Base-by-base conservation (phyloP, 257 asterid genomes). In the Rehmannia glutinosa region DNA sequence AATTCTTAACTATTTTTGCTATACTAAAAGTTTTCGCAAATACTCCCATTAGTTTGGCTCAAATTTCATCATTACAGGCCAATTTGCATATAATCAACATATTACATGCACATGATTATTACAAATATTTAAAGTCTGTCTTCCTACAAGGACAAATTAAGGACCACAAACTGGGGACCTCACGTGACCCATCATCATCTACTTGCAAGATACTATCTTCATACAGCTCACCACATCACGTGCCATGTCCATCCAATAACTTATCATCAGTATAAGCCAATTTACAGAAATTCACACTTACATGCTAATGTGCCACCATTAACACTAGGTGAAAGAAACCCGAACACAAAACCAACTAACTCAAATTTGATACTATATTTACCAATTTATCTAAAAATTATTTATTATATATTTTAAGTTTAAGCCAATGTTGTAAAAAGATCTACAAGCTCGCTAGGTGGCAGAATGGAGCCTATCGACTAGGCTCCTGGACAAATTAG, bases 81-180 rank as follows among this genome's bases (percentile, higher is more conserved):
- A 23, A 47, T 16, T 20, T 27, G 27, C 19, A 12, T 64, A 5
- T 41, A n/a, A 23, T 4, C 25, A 53, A 16, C 41, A 53, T 19
- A 43, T 9, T 62, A 21, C 6, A 15, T 47, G 36, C 35, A 16
- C 35, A 27, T 19, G 39, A 33, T 4, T 33, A 19, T 3, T 9
- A 58, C 10, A 41, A 32, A 25, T 54, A 16, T 59, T 50, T 6
- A 69, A 39, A 51, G 19, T 42, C 39, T 12, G 62, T 20, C 52
- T 21, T 49, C 56, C 4, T 17, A 75, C 19, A 57, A 41, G 66
- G n/a, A n/a, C n/a, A n/a, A n/a, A n/a, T n/a, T n/a, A 25, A 75
- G 81, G 82, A 81, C 80, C 85, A 72, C 78, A 8, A 19, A 69
- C 13, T 7, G 66, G 42, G 77, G 75, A 59, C 71, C 80, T 73